Conservation (phyloP, 805 yeast species). For the Ogataea pilisensis region DNA sequence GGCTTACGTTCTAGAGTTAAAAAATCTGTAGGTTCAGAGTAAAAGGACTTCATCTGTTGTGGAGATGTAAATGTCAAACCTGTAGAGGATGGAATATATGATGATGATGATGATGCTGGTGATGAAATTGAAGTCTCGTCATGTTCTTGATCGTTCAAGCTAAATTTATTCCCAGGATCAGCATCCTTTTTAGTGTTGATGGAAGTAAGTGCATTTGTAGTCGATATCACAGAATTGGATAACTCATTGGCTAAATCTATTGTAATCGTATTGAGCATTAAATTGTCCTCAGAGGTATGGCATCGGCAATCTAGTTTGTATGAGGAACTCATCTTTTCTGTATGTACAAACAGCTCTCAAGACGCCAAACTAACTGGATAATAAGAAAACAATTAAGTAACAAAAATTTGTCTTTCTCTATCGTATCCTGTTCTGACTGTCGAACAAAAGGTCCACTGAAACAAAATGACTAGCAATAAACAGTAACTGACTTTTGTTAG, state of each 20-base stretch:
- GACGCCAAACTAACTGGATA: too few relatives aligned
- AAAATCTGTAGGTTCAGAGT: conserved; percentile 13
- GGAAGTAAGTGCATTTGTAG: not conserved
- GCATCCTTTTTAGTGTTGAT: not conserved
- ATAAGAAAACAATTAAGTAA: too few relatives aligned
- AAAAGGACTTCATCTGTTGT: conserved; percentile 8
- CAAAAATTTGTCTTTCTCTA: too few relatives aligned
- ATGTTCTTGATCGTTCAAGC: not conserved
- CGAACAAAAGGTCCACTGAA: too few relatives aligned
- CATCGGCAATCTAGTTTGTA: too few relatives aligned
- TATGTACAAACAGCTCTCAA: too few relatives aligned
- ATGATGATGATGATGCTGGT: not conserved
- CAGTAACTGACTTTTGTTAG: too few relatives aligned
- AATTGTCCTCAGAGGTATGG: too few relatives aligned
- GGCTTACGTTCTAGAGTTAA: conserved; percentile 34
- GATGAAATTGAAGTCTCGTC: not conserved
- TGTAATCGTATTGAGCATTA: not conserved
- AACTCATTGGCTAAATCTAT: conserved; percentile 4
- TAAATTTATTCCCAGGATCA: not conserved
- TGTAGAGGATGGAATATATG: not conserved
- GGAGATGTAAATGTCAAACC: conserved; percentile 5
- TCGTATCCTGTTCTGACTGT: too few relatives aligned
- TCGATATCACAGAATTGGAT: conserved; percentile 3
- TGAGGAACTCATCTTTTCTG: too few relatives aligned
- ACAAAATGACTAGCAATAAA: too few relatives aligned